phyloP scores from a whole-genome alignment of 192 early-diverging fungal genomes.

The Phycomyces nitens region DNA sequence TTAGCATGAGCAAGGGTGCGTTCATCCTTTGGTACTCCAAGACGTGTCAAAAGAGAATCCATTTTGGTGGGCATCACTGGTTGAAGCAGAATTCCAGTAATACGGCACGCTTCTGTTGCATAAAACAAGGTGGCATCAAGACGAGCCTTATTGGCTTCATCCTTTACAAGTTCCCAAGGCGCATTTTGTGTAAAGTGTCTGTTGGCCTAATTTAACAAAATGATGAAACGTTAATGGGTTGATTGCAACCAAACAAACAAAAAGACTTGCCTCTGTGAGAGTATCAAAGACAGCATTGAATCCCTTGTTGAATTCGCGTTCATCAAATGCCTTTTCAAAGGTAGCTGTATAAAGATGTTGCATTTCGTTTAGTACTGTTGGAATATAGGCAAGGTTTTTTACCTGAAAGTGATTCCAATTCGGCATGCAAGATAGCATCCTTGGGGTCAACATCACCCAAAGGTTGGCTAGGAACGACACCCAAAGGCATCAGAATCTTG shows the following conservation, averaged over 20 bases:
- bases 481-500: slow-evolving; percentile 48
- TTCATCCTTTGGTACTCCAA: slow-evolving; percentile 55
- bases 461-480: slow-evolving; percentile 32
- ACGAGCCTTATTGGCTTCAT: slow-evolving; percentile 35
- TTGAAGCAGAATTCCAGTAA: slow-evolving; percentile 72
- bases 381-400: no score
- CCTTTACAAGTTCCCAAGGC: slow-evolving; percentile 80
- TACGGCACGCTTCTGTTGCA: slow-evolving; percentile 69
- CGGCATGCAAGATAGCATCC: slow-evolving; percentile 33
- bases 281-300: slow-evolving; percentile 62
- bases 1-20: slow-evolving; percentile 56
- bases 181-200: slow-evolving; percentile 61
- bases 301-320: slow-evolving; percentile 58
- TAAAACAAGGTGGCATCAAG: slow-evolving; percentile 69
- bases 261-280: slow-evolving; percentile 47
- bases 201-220: slow-evolving; percentile 51
- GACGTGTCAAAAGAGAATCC: slow-evolving; percentile 56
- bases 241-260: background rate
- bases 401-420: slow-evolving; percentile 32
- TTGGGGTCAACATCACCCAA: slow-evolving; percentile 16
- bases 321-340: slow-evolving; percentile 45
- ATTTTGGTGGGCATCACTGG: slow-evolving; percentile 86
- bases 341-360: slow-evolving; percentile 7
- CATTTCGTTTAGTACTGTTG: background rate
- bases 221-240: background rate